Conservation (phyloP, 805 yeast genomes). For the Tetrapisispora namnaoensis region DNA sequence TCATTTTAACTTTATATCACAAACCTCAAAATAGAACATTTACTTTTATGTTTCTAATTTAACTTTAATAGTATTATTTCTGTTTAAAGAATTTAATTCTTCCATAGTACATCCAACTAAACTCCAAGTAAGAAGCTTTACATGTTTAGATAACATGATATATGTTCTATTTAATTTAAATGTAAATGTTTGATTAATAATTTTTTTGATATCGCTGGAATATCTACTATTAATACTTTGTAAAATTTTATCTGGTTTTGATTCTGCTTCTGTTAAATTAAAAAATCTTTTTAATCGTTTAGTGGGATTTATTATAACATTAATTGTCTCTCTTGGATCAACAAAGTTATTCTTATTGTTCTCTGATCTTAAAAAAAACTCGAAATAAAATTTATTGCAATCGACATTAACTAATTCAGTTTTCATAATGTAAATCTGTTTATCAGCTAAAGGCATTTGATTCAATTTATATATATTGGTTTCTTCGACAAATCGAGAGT, state of each 20-base stretch:
- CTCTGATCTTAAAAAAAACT: neutral
- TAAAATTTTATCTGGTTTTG: neutral
- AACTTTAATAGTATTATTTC: neutral
- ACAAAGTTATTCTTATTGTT: constrained; percentile 1
- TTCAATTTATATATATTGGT: neutral
- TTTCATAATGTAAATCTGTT: neutral
- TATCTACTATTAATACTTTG: constrained; percentile 1
- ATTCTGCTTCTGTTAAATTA: constrained; percentile 1
- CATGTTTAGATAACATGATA: neutral
- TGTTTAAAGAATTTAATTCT: constrained; percentile 4
- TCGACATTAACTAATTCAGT: neutral
- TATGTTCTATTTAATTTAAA: neutral
- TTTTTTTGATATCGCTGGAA: neutral
- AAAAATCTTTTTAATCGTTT: neutral
- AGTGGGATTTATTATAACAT: neutral
- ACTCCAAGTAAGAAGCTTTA: constrained; percentile 4
- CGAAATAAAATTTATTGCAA: neutral
- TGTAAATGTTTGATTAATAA: neutral
- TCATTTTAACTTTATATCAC: too few relatives aligned
- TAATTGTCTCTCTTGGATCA: constrained; percentile 1
- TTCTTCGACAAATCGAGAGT: neutral
- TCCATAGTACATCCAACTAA: constrained; percentile 6
- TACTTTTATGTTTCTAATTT: neutral
- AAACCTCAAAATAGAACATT: neutral
- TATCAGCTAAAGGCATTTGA: neutral